These are phyloP conservation scores for Zygnema cylindricum DNA, from an alignment of 139 green algal species.

Conservation along the genomic window DNA sequence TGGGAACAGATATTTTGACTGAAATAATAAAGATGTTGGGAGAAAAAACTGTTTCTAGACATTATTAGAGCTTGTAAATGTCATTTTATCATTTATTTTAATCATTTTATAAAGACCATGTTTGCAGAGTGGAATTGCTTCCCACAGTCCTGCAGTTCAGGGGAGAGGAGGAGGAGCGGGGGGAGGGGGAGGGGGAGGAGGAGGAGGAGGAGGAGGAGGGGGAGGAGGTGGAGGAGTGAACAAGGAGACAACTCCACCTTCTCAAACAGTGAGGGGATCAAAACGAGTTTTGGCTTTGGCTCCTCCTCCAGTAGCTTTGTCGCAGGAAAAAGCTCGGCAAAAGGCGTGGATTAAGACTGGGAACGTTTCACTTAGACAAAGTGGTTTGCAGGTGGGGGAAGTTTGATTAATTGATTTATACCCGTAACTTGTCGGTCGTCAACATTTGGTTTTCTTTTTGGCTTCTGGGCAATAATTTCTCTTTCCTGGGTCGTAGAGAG, in stretches of 20 bases:
- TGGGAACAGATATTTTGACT: too few relatives aligned
- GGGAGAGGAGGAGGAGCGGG: neutral
- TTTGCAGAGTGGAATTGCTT: too few relatives aligned
- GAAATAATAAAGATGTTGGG: too few relatives aligned
- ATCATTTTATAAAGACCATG: too few relatives aligned
- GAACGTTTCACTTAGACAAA: slow-evolving; percentile 13
- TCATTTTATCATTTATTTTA: too few relatives aligned
- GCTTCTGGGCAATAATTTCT: neutral
- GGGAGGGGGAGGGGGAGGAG: slow-evolving; percentile 10
- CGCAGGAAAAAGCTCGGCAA: slow-evolving; percentile 32
- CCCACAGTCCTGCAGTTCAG: too few relatives aligned
- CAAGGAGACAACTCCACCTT: slow-evolving; percentile 5
- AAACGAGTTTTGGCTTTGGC: neutral
- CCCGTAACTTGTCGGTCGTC: too few relatives aligned
- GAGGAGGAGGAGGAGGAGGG: neutral
- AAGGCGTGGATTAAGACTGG: slow-evolving; percentile 23
- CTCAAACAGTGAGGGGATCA: neutral
- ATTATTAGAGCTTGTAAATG: too few relatives aligned
- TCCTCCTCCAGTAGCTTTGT: slow-evolving; percentile 11
- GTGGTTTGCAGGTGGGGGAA: slow-evolving; percentile 33
- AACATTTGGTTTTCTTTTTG: neutral
- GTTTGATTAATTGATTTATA: too few relatives aligned
- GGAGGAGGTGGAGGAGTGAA: slow-evolving; percentile 15
- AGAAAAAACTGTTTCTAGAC: too few relatives aligned
- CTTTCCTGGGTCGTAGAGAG: neutral